phyloP scores from a whole-genome alignment of 495 filamentous ascomycete species.

The Penicillium egyptiacum region DNA sequence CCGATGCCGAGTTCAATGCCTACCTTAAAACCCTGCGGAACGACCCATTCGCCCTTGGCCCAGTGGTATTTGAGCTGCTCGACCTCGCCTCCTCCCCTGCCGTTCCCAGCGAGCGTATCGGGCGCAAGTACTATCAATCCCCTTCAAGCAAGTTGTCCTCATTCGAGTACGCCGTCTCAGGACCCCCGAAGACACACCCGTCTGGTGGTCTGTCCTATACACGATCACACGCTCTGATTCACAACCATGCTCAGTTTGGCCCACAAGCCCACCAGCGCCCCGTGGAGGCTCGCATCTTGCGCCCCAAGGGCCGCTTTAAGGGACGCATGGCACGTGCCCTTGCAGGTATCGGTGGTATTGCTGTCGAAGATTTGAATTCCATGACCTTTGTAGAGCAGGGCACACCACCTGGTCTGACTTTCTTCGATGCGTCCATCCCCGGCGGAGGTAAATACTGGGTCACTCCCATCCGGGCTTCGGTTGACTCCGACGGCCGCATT shows the following conservation, averaged over 20 bases:
- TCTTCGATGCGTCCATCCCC: conserved; percentile 56
- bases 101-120: conserved; percentile 39
- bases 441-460: conserved; percentile 71
- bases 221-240: conserved; percentile 63
- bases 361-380: conserved; percentile 44
- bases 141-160: conserved; percentile 41
- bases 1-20: conserved; percentile 58
- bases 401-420: conserved; percentile 39
- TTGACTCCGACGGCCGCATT: conserved; percentile 63
- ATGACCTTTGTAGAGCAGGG: conserved; percentile 38
- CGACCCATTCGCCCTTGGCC: conserved; percentile 48
- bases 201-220: conserved; percentile 87
- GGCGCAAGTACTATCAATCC: conserved; percentile 38
- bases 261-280: conserved; percentile 64
- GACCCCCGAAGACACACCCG: conserved; percentile 84
- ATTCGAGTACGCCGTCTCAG: conserved; percentile 52
- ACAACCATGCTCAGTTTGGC: conserved; percentile 82
- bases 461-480: conserved; percentile 51
- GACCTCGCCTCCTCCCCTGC: conserved; percentile 47
- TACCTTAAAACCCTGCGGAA: conserved; percentile 62
- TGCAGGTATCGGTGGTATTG: conserved; percentile 54
- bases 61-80: conserved; percentile 48
- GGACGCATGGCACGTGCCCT: conserved; percentile 37
- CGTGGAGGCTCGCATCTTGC: conserved; percentile 67
- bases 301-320: conserved; percentile 43